phyloP scores from a whole-genome alignment of 148 eudicot genomes.

The Diospyros lotus region DNA sequence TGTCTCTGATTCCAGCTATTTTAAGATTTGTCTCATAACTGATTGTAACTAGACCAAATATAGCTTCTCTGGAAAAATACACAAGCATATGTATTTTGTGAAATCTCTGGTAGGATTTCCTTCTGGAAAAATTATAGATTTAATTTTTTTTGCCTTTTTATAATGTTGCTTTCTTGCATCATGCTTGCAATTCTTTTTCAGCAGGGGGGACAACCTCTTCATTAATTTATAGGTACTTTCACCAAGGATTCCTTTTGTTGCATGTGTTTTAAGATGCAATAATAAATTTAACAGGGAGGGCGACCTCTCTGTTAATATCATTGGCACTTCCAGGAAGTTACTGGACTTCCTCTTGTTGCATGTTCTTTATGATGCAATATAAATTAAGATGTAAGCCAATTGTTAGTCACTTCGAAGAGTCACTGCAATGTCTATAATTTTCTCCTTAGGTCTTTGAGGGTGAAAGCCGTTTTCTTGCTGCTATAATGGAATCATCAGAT shows the following conservation, averaged over 20 bases:
- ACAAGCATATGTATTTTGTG: not conserved
- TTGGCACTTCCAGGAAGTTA: too few species aligned
- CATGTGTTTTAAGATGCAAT: too few species aligned
- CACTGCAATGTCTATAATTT: too few species aligned
- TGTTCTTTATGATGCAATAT: too few species aligned
- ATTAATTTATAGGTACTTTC: too few species aligned
- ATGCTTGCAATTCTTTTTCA: not conserved
- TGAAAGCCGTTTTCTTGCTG: slow-evolving; percentile 54
- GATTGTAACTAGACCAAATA: not conserved
- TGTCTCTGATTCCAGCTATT: slow-evolving; percentile 3
- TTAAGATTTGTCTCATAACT: not conserved
- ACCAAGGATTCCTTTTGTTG: too few species aligned
- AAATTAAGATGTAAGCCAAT: too few species aligned
- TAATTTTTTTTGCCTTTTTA: not conserved
- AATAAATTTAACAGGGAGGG: too few species aligned
- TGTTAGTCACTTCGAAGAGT: too few species aligned
- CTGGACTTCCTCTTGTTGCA: too few species aligned
- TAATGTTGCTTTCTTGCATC: too few species aligned
- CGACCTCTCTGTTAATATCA: too few species aligned
- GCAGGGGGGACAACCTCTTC: not conserved
- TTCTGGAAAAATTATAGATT: not conserved
- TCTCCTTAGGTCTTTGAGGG: slow-evolving; percentile 83
- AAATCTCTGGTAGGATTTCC: not conserved
- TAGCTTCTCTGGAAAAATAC: not conserved
- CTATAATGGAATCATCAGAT: slow-evolving; percentile 84